Evolutionary conservation across 495 filamentous ascomycete genomes (phyloP).

Genomic region (Aspergillus mulundensis): DNA sequence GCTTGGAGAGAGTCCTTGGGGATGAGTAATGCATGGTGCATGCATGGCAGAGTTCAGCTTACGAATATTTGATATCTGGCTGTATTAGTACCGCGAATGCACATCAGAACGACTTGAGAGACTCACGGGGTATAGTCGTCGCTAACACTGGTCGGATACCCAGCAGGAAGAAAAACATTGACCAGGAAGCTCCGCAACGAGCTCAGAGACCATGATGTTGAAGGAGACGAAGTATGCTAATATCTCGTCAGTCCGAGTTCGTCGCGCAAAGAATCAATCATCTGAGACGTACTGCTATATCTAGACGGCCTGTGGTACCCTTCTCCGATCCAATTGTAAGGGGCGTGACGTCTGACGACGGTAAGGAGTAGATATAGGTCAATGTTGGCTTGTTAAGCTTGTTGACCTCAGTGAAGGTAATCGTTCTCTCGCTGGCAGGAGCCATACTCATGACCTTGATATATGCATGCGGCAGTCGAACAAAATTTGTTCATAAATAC

Average conservation of each 20-base stretch:
- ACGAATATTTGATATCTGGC: slow-evolving; percentile 68
- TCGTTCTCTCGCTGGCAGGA: not conserved
- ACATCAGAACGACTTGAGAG: not conserved
- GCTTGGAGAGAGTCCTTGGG: slow-evolving; percentile 87
- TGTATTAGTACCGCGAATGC: not conserved
- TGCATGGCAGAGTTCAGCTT: slow-evolving; percentile 3
- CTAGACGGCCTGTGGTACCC: slow-evolving; percentile 23
- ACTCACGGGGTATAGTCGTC: slow-evolving; percentile 80
- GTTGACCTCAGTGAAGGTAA: slow-evolving; percentile 38
- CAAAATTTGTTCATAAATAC: not conserved
- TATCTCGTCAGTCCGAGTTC: not conserved
- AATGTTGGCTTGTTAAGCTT: slow-evolving; percentile 32
- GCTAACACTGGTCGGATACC: slow-evolving; percentile 88
- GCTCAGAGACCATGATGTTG: slow-evolving; percentile 30
- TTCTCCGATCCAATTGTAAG: not conserved
- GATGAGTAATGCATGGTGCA: not conserved
- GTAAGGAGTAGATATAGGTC: slow-evolving; percentile 36
- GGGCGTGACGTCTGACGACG: slow-evolving; percentile 3
- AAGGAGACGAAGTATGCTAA: slow-evolving; percentile 14
- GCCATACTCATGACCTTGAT: slow-evolving; percentile 17
- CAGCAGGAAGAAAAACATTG: slow-evolving; percentile 79
- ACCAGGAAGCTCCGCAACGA: slow-evolving; percentile 28
- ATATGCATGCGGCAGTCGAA: not conserved
- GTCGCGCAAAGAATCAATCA: not conserved
- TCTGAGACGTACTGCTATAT: slow-evolving; percentile 31